Evolutionary conservation across 371 early-diverging fungal genomes (phyloP), one percentile per base, ranked within the genome.

Genomic region (Mucor irregularis): DNA sequence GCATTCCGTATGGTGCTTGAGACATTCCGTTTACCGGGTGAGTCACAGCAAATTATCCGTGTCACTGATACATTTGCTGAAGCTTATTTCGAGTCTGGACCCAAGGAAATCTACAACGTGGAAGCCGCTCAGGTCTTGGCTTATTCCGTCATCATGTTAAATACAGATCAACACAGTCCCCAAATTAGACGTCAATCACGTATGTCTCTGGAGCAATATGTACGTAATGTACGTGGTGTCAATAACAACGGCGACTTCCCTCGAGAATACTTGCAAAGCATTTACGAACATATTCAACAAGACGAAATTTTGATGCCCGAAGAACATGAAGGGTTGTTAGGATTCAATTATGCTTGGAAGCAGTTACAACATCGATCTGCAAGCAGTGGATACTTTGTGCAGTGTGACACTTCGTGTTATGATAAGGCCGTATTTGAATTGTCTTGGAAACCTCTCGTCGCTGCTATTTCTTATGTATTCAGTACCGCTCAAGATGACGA

Each of bases 261-360:
- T 16, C 53, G 59, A 10, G 91, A 82, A n/a, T 91, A 88, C 62
- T 64, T 97, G 63, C 65, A 58, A 14, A 84, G 79, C n/a, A 83
- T 93, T 6, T 93, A 84, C 65, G 79, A 86, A 28, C 88, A 87
- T 2, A 93, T 95, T 53, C 78, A 82, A 19, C 80, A 85, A 47
- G 77, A 82, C 28, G 95, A 94, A 69, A 92, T 93, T 56, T 80
- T 94, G 4, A 86, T 94, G 80, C 93, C 94, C 2, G 92, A 89
- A 66, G 95, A 95, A 57, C 93, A 93, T 53, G 93, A 94, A 53
- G 97, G 97, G 1, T 90, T 88, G 10, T 80, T 93, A n/a, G 94
- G 96, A 14, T 96, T 97, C 68, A 91, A 91, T 49, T 95, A 93
- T 65, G 89, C 90, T 0, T 98, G 97, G 97, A 92, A 88, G 60